Evolutionary conservation across 1,284 basidiomycete species (phyloP), one percentile per base, ranked within the genome.

Genomic region (Marasmius fiardii): DNA sequence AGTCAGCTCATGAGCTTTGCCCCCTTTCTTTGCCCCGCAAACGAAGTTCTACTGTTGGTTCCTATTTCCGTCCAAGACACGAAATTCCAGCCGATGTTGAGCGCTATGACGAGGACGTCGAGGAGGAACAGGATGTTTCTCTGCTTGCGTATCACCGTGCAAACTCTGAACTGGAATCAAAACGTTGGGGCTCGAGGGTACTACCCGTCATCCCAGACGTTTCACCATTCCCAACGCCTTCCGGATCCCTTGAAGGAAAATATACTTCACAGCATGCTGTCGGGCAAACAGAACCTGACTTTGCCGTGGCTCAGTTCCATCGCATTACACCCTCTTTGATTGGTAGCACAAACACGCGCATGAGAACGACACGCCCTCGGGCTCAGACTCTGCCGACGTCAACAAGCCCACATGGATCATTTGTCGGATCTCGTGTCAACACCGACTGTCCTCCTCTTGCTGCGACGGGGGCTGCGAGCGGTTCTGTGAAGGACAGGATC

Each of bases 401-500:
- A 31, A 26, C 47, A 31, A 20, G 28, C 28, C 47, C 47, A 33
- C 47, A 26, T 33, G 47, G 24, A 10, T 23, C 14, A 16, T 31
- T 49, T 26, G 47, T 16, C 12, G 47, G 20, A 18, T 18, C 31
- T 31, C 47, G 47, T 5, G 47, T 26, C 7, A 37, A 51, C 20
- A 51, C 33, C 18, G 50, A 49, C 33, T 33, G 20, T 16, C 47
- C 47, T 20, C 14, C 31, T 23, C 14, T 26, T 14, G 4, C 10
- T n/a, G n/a, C 18, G 8, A 31, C 28, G 10, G 47, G 24, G 8
- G 18, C 31, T 2, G 47, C 23, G 14, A 47, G 60, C 16, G 64
- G 58, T 51, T 69, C 68, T 8, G 70, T 73, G 16, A 70, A 70
- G 53, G 68, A 66, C 24, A 67, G 62, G 52, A 70, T 73, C 45